These are phyloP conservation scores for Amphibolis antarctica DNA, from an alignment of 106 monocot species.

Conservation along the genomic window DNA sequence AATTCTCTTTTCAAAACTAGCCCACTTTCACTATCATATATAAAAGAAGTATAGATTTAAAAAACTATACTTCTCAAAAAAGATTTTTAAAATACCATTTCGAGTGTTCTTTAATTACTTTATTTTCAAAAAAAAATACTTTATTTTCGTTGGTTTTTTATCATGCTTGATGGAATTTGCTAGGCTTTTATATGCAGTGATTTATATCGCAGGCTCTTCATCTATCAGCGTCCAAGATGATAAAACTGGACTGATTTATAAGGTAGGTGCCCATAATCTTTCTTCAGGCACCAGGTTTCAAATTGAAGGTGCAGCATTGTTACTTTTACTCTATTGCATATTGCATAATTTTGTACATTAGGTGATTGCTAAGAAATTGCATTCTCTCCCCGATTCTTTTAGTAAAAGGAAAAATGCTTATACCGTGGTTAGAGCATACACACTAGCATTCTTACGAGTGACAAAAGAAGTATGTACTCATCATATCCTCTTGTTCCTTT, in stretches of 20 bases:
- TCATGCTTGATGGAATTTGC: too few relatives aligned
- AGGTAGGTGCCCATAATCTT: constrained; percentile 36
- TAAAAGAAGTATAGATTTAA: too few relatives aligned
- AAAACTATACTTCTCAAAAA: too few relatives aligned
- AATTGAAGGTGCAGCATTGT: constrained; percentile 12
- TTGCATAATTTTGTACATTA: constrained; percentile 17
- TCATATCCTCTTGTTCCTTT: too few relatives aligned
- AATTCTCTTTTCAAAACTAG: too few relatives aligned
- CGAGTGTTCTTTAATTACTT: too few relatives aligned
- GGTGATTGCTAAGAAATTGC: not conserved
- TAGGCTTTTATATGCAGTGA: too few relatives aligned
- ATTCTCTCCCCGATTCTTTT: not conserved
- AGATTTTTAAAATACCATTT: too few relatives aligned
- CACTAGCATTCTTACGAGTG: not conserved
- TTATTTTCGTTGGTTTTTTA: too few relatives aligned
- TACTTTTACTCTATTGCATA: constrained; percentile 20
- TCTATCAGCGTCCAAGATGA: constrained; percentile 49
- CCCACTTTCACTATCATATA: too few relatives aligned
- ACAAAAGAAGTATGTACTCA: too few relatives aligned
- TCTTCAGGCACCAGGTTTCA: constrained; percentile 21
- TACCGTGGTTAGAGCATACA: not conserved
- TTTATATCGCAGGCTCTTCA: constrained; percentile 40
- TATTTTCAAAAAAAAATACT: too few relatives aligned
- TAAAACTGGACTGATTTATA: constrained; percentile 43
- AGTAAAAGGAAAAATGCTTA: not conserved